Evolutionary conservation across 352 stramenopile genomes (phyloP).

Genomic region (Globisporangium megalacanthum): DNA sequence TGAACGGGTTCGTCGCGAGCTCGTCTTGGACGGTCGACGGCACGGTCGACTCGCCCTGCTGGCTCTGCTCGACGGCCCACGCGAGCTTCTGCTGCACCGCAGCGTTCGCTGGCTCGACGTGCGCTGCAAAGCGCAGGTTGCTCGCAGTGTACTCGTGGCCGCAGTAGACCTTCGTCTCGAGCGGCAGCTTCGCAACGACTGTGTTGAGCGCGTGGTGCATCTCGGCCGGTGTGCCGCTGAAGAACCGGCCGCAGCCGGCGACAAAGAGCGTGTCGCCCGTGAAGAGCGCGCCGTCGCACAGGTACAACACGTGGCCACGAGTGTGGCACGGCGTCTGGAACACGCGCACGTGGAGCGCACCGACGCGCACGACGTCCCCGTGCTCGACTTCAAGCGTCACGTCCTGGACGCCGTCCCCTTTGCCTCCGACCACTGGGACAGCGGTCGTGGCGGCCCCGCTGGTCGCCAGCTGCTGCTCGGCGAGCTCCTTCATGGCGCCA

Average conservation of each 20-base stretch:
- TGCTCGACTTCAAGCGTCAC: slow-evolving; percentile 53
- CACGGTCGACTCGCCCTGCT: slow-evolving; percentile 65
- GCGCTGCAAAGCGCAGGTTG: slow-evolving; percentile 88
- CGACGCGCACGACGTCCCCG: slow-evolving; percentile 68
- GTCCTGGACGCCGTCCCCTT: slow-evolving; percentile 56
- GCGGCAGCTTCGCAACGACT: slow-evolving; percentile 64
- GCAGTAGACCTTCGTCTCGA: slow-evolving; percentile 78
- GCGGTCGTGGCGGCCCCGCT: slow-evolving; percentile 14
- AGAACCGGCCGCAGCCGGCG: slow-evolving; percentile 88
- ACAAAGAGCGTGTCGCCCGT: slow-evolving; percentile 92
- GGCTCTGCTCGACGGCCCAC: slow-evolving; percentile 42
- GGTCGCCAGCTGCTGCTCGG: slow-evolving; percentile 16
- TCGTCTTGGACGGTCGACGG: slow-evolving; percentile 81
- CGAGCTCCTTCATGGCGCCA: slow-evolving; percentile 44
- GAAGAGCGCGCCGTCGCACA: slow-evolving; percentile 75
- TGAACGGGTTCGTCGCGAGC: slow-evolving; percentile 76
- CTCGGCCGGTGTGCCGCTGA: slow-evolving; percentile 63
- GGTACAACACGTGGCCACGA: slow-evolving; percentile 81
- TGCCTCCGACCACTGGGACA: slow-evolving; percentile 69
- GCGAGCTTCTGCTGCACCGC: slow-evolving; percentile 45
- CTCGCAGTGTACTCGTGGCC: slow-evolving; percentile 92
- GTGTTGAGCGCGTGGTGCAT: slow-evolving; percentile 85
- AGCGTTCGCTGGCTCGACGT: slow-evolving; percentile 87
- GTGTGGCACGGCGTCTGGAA: slow-evolving; percentile 92
- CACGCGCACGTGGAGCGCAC: slow-evolving; percentile 40